These are phyloP conservation scores for Amaranthus cruentus DNA, from an alignment of 148 eudicot species.

Conservation along the genomic window DNA sequence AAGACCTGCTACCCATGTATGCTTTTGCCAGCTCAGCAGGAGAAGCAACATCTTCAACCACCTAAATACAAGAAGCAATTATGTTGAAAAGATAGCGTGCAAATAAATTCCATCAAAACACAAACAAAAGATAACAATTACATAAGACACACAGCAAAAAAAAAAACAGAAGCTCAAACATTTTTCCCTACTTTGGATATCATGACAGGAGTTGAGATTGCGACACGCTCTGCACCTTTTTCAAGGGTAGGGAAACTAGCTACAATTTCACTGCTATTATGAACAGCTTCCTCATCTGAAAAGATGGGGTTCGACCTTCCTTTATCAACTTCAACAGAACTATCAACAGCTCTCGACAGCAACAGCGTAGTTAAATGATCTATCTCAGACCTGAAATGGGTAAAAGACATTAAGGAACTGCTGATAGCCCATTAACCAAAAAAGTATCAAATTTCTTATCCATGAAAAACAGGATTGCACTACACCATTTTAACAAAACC, in stretches of 20 bases:
- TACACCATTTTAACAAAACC: neutral
- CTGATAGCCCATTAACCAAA: neutral
- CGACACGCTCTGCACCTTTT: slow-evolving; percentile 27
- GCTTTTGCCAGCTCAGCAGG: slow-evolving; percentile 98
- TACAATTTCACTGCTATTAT: slow-evolving; percentile 21
- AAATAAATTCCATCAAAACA: neutral
- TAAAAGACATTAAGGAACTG: neutral
- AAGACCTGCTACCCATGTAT: slow-evolving; percentile 73
- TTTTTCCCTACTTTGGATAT: slow-evolving; percentile 41
- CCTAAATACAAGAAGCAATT: slow-evolving; percentile 31
- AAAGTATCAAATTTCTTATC: neutral
- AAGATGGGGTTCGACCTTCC: slow-evolving; percentile 26
- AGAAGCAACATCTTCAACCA: slow-evolving; percentile 60
- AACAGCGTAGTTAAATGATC: slow-evolving; percentile 56
- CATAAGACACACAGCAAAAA: neutral
- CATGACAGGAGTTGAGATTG: slow-evolving; percentile 35
- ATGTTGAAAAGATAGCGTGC: neutral
- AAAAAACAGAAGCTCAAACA: neutral
- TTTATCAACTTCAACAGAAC: slow-evolving; percentile 27
- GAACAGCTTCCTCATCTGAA: slow-evolving; percentile 28
- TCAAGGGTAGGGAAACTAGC: slow-evolving; percentile 24
- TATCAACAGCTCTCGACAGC: slow-evolving; percentile 47
- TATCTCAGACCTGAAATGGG: slow-evolving; percentile 60
- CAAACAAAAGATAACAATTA: neutral
- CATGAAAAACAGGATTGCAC: neutral